Base-by-base conservation (phyloP, 2,329 filamentous ascomycete species). In the Zopfia rhizophila region DNA sequence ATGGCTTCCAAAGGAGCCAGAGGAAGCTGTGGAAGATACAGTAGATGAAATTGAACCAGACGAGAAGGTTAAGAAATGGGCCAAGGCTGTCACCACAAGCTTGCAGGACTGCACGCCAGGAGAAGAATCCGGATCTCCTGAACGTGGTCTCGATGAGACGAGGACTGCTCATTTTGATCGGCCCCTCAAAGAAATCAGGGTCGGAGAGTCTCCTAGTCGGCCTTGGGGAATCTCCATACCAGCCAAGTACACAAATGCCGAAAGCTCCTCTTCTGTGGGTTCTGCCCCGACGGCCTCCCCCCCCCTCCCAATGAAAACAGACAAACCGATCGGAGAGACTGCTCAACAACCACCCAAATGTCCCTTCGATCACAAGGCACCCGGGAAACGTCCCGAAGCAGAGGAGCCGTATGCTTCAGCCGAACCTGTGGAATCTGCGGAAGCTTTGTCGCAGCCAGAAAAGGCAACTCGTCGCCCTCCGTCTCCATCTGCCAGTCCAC, bases 181-280 rank as follows among this genome's bases (percentile, higher is more conserved):
- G 31, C 86, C 89, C 0, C 72, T 97, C 39, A 90, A 93, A 65
- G 93, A 97, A 60, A 84, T 97, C 7, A 82, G 93, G n/a, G 86
- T 97, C 16, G 93, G 93, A 30, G 93, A 97, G 72, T 96, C 90
- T 11, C 93, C 93, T 4, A 96, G 89, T 69, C 82, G 93, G 31
- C 93, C 93, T 11, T 97, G 92, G 92, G 92, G 92, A 5, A 96
- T 97, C 39, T 84, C 85, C 4, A 87, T 97, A 0, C 92, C 92
- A 3, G 70, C 70, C n/a, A 72, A 74, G 48, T 78, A 77, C 45
- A 66, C 72, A 4, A 69, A 74, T n/a, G 63, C 66, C 7, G 63
- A 63, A 11, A 72, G 68, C 29, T 69, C 62, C 1, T 66, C 63
- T 3, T 76, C 73, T 5, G 69, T 71, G 12, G 64, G 66, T 51